Conservation (phyloP, 805 yeast genomes). For the Wickerhamomyces canadensis region DNA sequence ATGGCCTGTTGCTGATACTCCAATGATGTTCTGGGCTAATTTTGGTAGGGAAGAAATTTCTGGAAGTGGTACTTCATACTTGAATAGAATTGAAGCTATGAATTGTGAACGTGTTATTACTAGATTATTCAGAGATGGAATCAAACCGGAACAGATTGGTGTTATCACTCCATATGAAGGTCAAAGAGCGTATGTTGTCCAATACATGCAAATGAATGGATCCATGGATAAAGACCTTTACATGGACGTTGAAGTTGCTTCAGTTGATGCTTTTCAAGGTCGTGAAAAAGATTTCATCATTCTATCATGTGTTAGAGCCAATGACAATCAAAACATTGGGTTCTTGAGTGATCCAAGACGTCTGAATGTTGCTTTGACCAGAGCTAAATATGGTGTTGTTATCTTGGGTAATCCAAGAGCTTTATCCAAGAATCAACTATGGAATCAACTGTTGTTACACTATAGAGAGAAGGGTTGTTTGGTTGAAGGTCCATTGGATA, state of each 20-base stretch:
- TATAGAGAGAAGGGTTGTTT: slow-evolving; percentile 81
- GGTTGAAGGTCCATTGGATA: slow-evolving; percentile 85
- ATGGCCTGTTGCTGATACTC: slow-evolving; percentile 82
- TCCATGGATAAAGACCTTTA: slow-evolving; percentile 61
- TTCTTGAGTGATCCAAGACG: slow-evolving; percentile 82
- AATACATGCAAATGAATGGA: slow-evolving; percentile 71
- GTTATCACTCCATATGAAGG: slow-evolving; percentile 94
- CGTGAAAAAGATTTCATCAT: slow-evolving; percentile 80
- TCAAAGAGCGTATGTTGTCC: slow-evolving; percentile 76
- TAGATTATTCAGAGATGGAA: slow-evolving; percentile 67
- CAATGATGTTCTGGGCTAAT: slow-evolving; percentile 96
- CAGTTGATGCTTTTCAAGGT: slow-evolving; percentile 96
- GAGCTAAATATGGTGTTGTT: slow-evolving; percentile 79
- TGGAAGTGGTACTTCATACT: slow-evolving; percentile 70
- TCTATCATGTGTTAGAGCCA: slow-evolving; percentile 78
- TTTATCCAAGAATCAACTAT: slow-evolving; percentile 60
- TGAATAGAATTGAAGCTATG: slow-evolving; percentile 87
- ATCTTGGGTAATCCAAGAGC: slow-evolving; percentile 83
- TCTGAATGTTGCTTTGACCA: slow-evolving; percentile 81
- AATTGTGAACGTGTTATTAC: slow-evolving; percentile 78
- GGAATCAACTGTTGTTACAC: slow-evolving; percentile 75
- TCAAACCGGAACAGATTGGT: slow-evolving; percentile 79
- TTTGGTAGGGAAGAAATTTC: slow-evolving; percentile 87
- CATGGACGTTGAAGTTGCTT: slow-evolving; percentile 75
- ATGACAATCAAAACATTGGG: slow-evolving; percentile 69